Base-by-base conservation (phyloP, 106 monocot species). In the Platanthera zijinensis region DNA sequence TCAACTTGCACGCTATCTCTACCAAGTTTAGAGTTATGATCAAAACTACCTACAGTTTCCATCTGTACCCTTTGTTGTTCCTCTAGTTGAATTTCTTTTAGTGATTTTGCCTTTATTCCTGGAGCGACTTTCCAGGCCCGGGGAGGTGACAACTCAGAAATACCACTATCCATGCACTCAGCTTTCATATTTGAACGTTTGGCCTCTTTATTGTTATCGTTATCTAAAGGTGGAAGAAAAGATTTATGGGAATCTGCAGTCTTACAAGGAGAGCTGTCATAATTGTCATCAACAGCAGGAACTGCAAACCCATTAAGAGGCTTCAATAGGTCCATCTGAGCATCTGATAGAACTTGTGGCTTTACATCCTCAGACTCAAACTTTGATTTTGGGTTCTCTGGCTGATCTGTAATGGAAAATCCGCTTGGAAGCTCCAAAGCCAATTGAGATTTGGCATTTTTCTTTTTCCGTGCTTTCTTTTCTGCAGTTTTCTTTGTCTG, bases 51-150 rank as follows among this genome's bases (percentile, higher is more conserved):
- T 84, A 51, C 84, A 84, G 87, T 39, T 73, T 83, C 86, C 25
- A 74, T 78, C 69, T 82, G 78, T 68, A 87, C 86, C 80, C 83
- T 85, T n/a, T 72, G 72, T 51, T 91, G 85, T 73, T 99, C 94
- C 83, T 99, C 97, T 74, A 78, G 81, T 82, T 99, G 97, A 80
- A 99, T 94, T 83, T 99, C 97, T 61, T 87, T 47, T 4, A 99
- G 85, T 28, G 97, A 99, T 73, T 94, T 99, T 8, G 90, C 82
- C 54, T 90, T 99, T 7, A 86, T 79, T 4, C 84, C 91, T 5
- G 87, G 83, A 8, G 89, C 83, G 83, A 91, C 78, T 80, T 94
- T 99, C 97, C 97, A 99, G 15, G 86, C 88, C 28, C 84, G 74
- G 63, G 78, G 74, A 52, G 53, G 71, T 72, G 80, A 56, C 69